These are phyloP conservation scores for Breviolum minutum DNA, from an alignment of 73 alveolate genomes.

Conservation along the genomic window DNA sequence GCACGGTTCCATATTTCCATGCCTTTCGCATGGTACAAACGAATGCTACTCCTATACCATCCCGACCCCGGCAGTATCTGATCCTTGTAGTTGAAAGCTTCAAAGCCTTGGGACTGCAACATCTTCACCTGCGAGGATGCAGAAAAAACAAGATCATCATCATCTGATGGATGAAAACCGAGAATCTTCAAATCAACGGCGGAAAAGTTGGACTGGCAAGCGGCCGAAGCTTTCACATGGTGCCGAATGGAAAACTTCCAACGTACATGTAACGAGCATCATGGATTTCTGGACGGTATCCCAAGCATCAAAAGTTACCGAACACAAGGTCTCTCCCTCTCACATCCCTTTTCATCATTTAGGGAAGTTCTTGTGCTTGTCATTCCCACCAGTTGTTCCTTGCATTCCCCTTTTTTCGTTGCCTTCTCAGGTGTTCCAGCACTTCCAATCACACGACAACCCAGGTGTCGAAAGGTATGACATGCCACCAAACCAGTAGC, in stretches of 20 bases:
- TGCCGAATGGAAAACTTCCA: too few species aligned
- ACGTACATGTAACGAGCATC: too few species aligned
- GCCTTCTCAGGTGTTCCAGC: constrained; percentile 48
- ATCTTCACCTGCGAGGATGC: background rate
- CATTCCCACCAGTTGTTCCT: background rate
- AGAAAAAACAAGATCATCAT: background rate
- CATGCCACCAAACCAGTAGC: constrained; percentile 83
- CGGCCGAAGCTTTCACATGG: too few species aligned
- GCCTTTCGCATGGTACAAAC: background rate
- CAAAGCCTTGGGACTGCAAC: constrained; percentile 31
- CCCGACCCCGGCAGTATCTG: background rate
- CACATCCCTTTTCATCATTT: background rate
- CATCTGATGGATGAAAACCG: too few species aligned
- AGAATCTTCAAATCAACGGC: too few species aligned
- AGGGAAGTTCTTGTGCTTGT: background rate
- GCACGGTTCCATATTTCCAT: background rate
- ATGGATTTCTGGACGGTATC: too few species aligned
- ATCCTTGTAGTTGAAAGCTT: constrained; percentile 61
- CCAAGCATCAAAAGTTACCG: background rate
- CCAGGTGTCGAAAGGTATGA: constrained; percentile 69
- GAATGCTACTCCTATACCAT: background rate
- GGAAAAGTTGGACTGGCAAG: too few species aligned
- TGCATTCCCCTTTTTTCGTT: background rate
- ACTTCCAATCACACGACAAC: constrained; percentile 84
- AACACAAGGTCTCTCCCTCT: background rate